Evolutionary conservation across 139 green algal species (phyloP).

Genomic region (Chlorella sorokiniana): DNA sequence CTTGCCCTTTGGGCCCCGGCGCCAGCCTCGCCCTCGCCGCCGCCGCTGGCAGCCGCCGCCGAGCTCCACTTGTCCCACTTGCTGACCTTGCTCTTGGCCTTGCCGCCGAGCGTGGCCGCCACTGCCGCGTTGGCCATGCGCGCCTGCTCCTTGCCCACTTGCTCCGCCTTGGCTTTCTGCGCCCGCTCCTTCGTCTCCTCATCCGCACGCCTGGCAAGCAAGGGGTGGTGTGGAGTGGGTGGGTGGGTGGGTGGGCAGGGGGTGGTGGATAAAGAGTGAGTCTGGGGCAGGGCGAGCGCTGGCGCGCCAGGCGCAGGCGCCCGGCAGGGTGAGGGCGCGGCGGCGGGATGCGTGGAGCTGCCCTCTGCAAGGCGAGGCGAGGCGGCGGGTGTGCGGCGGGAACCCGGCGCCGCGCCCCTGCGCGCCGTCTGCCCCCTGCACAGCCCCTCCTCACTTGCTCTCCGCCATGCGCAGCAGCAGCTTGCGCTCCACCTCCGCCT

Average conservation of each 20-base stretch:
- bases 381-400: not conserved
- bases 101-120: conserved; percentile 42
- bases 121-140: conserved; percentile 42
- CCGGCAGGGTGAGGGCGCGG: too few species aligned
- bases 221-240: too few species aligned
- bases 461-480: conserved; percentile 36
- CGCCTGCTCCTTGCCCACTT: conserved; percentile 41
- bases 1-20: conserved; percentile 15
- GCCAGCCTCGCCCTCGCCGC: not conserved
- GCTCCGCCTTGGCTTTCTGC: conserved; percentile 44
- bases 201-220: conserved; percentile 26
- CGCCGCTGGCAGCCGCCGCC: not conserved
- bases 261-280: too few species aligned
- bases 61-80: conserved; percentile 46
- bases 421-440: not conserved
- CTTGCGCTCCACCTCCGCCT: conserved; percentile 27
- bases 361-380: not conserved
- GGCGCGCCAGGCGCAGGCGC: too few species aligned
- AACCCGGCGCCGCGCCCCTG: not conserved
- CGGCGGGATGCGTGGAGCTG: too few species aligned
- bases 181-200: conserved; percentile 49
- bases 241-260: too few species aligned
- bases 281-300: too few species aligned
- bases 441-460: conserved; percentile 20
- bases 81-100: conserved; percentile 23